Evolutionary conservation across 2,329 filamentous ascomycete species (phyloP).

Genomic region (Cordyceps pruinosa): DNA sequence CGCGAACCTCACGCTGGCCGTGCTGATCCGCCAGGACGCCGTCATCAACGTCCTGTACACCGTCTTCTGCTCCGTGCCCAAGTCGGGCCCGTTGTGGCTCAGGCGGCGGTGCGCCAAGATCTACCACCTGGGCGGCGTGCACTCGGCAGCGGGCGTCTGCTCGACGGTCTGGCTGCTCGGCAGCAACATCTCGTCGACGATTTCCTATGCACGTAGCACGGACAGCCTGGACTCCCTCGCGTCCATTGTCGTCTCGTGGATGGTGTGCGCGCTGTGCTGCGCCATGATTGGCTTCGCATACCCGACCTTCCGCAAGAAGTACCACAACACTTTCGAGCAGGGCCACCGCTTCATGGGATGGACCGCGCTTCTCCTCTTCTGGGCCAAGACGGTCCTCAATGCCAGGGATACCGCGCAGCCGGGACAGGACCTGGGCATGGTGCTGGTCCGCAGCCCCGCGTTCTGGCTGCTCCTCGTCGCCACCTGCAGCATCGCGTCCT

Average conservation of each 20-base stretch:
- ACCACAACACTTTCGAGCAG: constrained; percentile 64
- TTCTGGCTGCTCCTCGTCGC: constrained; percentile 64
- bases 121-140: constrained; percentile 46
- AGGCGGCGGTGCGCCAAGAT: constrained; percentile 43
- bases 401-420: constrained; percentile 36
- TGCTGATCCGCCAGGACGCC: constrained; percentile 46
- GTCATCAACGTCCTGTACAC: constrained; percentile 46
- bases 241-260: constrained; percentile 44
- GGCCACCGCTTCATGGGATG: constrained; percentile 70
- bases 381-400: constrained; percentile 53
- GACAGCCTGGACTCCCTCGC: constrained; percentile 21
- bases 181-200: constrained; percentile 32
- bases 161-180: constrained; percentile 44
- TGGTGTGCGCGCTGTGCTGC: constrained; percentile 51
- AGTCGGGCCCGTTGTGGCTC: constrained; percentile 40
- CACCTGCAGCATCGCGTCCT: constrained; percentile 59
- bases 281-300: constrained; percentile 56
- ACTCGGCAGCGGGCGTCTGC: constrained; percentile 43
- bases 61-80: constrained; percentile 38
- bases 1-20: constrained; percentile 42
- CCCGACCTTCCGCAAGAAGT: constrained; percentile 53
- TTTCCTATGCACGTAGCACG: constrained; percentile 21
- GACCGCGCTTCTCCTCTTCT: constrained; percentile 58
- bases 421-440: constrained; percentile 27
- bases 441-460: constrained; percentile 32